Conservation (phyloP, 2,329 filamentous ascomycete genomes). For the Biscogniauxia marginata region DNA sequence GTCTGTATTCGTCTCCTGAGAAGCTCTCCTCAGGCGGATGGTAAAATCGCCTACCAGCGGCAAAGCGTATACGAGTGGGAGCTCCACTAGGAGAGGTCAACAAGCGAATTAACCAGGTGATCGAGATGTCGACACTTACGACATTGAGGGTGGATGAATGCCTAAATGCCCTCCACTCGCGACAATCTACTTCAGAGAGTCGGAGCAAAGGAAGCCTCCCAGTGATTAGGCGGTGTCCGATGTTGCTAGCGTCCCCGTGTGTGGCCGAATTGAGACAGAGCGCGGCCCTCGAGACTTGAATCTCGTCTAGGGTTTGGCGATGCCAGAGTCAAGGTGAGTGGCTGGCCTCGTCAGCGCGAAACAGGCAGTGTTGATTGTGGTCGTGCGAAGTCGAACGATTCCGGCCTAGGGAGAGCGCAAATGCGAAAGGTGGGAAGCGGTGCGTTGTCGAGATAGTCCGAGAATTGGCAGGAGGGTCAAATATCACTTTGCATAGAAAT, state of each 20-base stretch:
- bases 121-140: conserved; percentile 35
- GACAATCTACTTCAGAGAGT: conserved; percentile 45
- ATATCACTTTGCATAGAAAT: conserved; percentile 2
- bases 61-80: conserved; percentile 5
- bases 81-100: conserved; percentile 14
- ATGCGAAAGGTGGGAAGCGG: background rate
- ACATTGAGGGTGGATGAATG: conserved; percentile 40
- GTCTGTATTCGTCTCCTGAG: conserved; percentile 15
- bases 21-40: conserved; percentile 18
- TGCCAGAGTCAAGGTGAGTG: background rate
- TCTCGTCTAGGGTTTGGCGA: background rate
- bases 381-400: background rate
- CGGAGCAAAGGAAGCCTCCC: conserved; percentile 41
- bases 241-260: conserved; percentile 13
- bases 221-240: conserved; percentile 9
- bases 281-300: background rate
- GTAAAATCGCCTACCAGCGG: conserved; percentile 14
- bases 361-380: background rate
- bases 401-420: background rate
- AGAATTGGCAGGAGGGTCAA: background rate
- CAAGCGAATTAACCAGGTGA: conserved; percentile 10
- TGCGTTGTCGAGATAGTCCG: background rate
- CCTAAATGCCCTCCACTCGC: conserved; percentile 43
- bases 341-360: background rate
- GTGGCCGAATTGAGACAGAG: conserved; percentile 16